A percentile compares a stretch with the other conserved stretches of the same genome.
phyloP scores from a whole-genome alignment of 768 basidiomycete genomes.

The Mycena floridula region DNA sequence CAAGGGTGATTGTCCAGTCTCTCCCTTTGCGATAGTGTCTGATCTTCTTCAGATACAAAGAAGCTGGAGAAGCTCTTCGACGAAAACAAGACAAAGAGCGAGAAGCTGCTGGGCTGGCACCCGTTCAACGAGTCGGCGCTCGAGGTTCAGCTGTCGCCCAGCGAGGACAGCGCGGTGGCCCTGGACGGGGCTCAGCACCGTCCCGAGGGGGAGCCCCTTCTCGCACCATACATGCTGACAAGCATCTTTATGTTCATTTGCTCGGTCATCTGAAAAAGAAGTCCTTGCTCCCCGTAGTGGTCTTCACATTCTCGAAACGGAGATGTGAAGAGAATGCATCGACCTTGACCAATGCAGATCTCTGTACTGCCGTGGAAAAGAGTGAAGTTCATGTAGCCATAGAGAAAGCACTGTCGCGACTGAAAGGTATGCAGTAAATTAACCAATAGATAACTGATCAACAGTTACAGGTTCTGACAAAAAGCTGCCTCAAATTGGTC shows the following conservation, averaged over 20 bases:
- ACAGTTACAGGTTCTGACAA: constrained; percentile 71
- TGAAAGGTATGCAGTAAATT: constrained; percentile 62
- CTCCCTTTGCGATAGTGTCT: background rate
- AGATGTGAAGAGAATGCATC: constrained; percentile 94
- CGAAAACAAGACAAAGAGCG: constrained; percentile 98
- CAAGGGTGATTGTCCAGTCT: constrained; percentile 49
- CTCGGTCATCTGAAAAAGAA: constrained; percentile 83
- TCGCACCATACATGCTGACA: constrained; percentile 71
- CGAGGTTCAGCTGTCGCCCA: constrained; percentile 58
- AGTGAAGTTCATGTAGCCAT: constrained; percentile 94
- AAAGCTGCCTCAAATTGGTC: constrained; percentile 85
- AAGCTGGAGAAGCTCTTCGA: constrained; percentile 80
- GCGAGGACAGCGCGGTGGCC: constrained; percentile 48
- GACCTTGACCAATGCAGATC: constrained; percentile 81
- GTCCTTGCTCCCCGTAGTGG: constrained; percentile 83
- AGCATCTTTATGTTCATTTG: constrained; percentile 90
- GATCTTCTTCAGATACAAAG: constrained; percentile 61
- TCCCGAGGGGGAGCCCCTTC: constrained; percentile 31
- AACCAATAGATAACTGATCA: constrained; percentile 4
- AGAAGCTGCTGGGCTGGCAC: constrained; percentile 88
- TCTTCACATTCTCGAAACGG: constrained; percentile 97
- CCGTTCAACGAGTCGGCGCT: constrained; percentile 79
- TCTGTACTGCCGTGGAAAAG: constrained; percentile 88
- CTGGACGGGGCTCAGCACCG: constrained; percentile 24
- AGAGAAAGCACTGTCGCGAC: constrained; percentile 83